Evolutionary conservation across 78 protist genomes (phyloP).

Genomic region (Andalucia godoyi): DNA sequence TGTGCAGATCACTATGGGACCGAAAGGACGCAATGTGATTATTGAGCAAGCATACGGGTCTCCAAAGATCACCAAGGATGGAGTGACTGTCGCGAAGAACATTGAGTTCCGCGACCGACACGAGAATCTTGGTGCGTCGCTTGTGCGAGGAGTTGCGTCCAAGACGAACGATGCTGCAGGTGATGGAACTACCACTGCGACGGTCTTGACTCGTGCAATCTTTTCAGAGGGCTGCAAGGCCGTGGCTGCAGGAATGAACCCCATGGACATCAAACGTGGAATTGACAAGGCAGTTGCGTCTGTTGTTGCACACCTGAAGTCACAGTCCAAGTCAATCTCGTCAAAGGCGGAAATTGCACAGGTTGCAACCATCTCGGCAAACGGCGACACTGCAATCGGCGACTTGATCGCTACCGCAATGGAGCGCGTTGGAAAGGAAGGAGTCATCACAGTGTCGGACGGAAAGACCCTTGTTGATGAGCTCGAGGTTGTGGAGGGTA

Average conservation of each 20-base stretch:
- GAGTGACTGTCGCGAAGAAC: constrained; percentile 97
- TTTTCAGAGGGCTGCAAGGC: constrained; percentile 87
- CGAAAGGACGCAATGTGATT: constrained; percentile 96
- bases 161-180: constrained; percentile 96
- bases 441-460: constrained; percentile 97
- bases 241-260: constrained; percentile 96
- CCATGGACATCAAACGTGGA: constrained; percentile 92
- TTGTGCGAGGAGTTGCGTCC: constrained; percentile 82
- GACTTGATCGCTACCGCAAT: constrained; percentile 90
- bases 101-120: constrained; percentile 80
- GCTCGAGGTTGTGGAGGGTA: constrained; percentile 93
- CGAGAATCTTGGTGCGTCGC: constrained; percentile 94
- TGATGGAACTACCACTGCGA: constrained; percentile 98
- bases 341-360: constrained; percentile 83
- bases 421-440: constrained; percentile 96
- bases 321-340: constrained; percentile 66
- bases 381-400: constrained; percentile 92
- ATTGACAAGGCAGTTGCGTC: constrained; percentile 75
- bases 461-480: constrained; percentile 92
- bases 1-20: constrained; percentile 96
- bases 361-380: constrained; percentile 98
- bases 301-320: constrained; percentile 59
- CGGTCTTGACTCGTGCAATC: constrained; percentile 92
- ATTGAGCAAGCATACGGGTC: constrained; percentile 89
- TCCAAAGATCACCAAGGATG: constrained; percentile 99